phyloP scores from a whole-genome alignment of 1,284 basidiomycete species.

The Boletus sp. region DNA sequence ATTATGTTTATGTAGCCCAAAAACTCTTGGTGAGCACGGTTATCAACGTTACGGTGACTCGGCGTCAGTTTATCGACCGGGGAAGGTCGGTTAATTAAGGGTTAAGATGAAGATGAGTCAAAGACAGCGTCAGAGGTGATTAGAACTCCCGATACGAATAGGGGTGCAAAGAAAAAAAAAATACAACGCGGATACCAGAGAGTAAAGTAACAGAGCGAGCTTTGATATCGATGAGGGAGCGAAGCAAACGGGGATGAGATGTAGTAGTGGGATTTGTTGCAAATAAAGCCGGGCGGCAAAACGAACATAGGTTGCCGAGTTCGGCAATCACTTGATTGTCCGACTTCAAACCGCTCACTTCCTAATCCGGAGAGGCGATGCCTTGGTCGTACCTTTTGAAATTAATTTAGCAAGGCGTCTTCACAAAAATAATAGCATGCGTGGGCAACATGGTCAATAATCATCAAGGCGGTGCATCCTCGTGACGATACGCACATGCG shows the following conservation, averaged over 20 bases:
- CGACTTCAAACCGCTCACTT: constrained; percentile 37
- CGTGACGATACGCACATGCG: constrained; percentile 26
- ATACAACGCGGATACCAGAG: constrained; percentile 2
- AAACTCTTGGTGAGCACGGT: constrained; percentile 27
- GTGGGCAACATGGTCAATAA: constrained; percentile 21
- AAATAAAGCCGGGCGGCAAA: constrained; percentile 41
- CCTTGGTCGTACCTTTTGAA: constrained; percentile 19
- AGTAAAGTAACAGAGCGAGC: constrained; percentile 13
- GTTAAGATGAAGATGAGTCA: constrained; percentile 31
- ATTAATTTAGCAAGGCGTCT: constrained; percentile 23
- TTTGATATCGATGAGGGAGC: constrained; percentile 34
- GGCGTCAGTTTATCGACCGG: constrained; percentile 42
- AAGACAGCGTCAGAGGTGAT: constrained; percentile 10
- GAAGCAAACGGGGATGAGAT: constrained; percentile 33
- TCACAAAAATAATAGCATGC: constrained; percentile 23
- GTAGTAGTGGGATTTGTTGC: constrained; percentile 39
- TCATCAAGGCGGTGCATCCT: constrained; percentile 25
- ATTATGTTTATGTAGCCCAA: constrained; percentile 24
- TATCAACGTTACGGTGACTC: constrained; percentile 41
- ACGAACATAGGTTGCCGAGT: constrained; percentile 38
- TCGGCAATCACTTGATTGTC: constrained; percentile 38
- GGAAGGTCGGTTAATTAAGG: constrained; percentile 41
- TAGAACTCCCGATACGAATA: constrained; percentile 1
- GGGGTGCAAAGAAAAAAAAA: background rate
- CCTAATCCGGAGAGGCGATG: constrained; percentile 30